phyloP scores from a whole-genome alignment of 1,139 yeast species.

The Protomyces pachydermus region DNA sequence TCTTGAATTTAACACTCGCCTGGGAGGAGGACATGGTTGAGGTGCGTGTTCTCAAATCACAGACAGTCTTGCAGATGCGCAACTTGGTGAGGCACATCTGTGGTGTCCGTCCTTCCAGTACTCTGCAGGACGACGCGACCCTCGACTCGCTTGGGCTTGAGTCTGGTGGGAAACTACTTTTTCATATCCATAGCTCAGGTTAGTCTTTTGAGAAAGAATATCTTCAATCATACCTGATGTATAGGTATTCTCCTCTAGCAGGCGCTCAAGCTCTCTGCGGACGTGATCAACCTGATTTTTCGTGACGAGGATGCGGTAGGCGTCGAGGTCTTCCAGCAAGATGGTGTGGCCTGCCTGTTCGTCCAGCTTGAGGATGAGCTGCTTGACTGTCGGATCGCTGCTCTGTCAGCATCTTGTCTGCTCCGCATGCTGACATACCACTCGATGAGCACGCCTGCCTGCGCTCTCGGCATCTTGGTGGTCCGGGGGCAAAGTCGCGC shows the following conservation, averaged over 20 bases:
- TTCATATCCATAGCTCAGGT: background rate
- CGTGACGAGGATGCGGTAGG: slow-evolving; percentile 18
- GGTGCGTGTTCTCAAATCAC: slow-evolving; percentile 9
- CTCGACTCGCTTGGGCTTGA: background rate
- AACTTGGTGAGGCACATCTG: slow-evolving; percentile 3
- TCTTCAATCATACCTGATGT: background rate
- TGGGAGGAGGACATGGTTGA: background rate
- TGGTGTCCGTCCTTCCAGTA: background rate
- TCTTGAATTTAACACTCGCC: slow-evolving; percentile 2
- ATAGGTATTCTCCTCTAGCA: slow-evolving; percentile 25
- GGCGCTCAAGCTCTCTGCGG: slow-evolving; percentile 2
- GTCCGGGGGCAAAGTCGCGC: background rate
- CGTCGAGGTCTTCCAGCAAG: slow-evolving; percentile 25
- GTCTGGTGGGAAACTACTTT: background rate
- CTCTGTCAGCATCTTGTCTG: background rate
- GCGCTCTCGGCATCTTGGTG: slow-evolving; percentile 19
- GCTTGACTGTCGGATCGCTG: slow-evolving; percentile 28
- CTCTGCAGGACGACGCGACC: background rate
- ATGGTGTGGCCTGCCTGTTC: slow-evolving; percentile 27
- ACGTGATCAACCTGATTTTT: slow-evolving; percentile 13
- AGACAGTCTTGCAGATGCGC: slow-evolving; percentile 11
- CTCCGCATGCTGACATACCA: slow-evolving; percentile 3
- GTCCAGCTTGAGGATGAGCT: slow-evolving; percentile 26
- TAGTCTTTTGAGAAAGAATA: background rate
- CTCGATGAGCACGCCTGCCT: slow-evolving; percentile 23